Evolutionary conservation across 2,329 filamentous ascomycete species (phyloP).

Genomic region (Monilinia fructigena): DNA sequence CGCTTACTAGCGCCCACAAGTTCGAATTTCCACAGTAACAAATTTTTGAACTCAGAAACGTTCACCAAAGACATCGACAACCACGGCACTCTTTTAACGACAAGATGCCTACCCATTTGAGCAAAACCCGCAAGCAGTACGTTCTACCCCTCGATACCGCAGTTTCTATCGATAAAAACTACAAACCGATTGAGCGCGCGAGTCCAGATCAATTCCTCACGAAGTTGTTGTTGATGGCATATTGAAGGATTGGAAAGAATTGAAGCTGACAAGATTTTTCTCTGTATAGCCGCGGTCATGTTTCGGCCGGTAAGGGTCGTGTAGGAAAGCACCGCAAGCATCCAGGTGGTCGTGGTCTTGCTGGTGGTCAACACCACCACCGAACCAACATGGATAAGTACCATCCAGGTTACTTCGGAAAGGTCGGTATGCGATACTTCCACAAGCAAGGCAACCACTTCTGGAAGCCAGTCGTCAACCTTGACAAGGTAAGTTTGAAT

Average conservation of each 20-base stretch:
- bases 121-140: constrained; percentile 77
- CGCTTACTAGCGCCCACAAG: constrained; percentile 21
- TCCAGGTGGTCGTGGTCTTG: constrained; percentile 78
- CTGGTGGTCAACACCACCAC: constrained; percentile 99
- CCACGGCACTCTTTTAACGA: constrained; percentile 41
- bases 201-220: constrained; percentile 16
- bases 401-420: constrained; percentile 99
- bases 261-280: constrained; percentile 37
- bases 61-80: constrained; percentile 28
- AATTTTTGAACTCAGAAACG: neutral
- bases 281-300: constrained; percentile 81
- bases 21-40: constrained; percentile 5
- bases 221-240: constrained; percentile 3
- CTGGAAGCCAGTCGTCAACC: constrained; percentile 98
- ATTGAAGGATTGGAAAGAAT: constrained; percentile 17
- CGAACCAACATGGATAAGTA: constrained; percentile 88
- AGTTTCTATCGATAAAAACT: constrained; percentile 17
- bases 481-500: constrained; percentile 76
- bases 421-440: constrained; percentile 95
- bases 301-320: constrained; percentile 97
- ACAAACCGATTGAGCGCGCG: constrained; percentile 18
- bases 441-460: constrained; percentile 93
- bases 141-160: constrained; percentile 41
- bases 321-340: constrained; percentile 98
- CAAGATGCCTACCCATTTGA: constrained; percentile 72